Base-by-base conservation (phyloP, 345 rosid species). In the Raphanus raphanistrum region DNA sequence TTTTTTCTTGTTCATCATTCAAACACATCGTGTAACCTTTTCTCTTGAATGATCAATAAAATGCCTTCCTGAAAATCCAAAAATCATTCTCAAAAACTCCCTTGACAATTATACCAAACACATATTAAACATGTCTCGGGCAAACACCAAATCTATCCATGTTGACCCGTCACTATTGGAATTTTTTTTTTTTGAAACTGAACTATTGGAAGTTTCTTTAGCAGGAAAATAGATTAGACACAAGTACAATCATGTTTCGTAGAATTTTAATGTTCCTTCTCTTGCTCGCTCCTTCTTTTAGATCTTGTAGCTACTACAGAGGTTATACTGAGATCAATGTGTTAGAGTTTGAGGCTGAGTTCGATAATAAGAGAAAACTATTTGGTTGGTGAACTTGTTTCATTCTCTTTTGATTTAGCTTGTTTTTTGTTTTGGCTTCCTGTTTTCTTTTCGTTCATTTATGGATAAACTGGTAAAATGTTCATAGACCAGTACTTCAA, bases 271-370 rank as follows among this genome's bases (percentile, higher is more conserved):
- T n/a, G 58, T 32, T 66, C 63, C 32, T 59, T 78, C 63, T 59
- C 80, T 57, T 76, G 74, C 72, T 48, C 73, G 65, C 76, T 52
- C 71, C 75, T 78, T 72, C 72, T 13, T 87, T 87, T 28, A 38
- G 79, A 78, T 26, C 72, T 35, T 76, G 66, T 27, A 41, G 60
- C 13, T 8, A 15, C 73, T 57, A 4, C 27, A 52, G 33, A 55
- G 12, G 82, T 15, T 63, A 85, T 81, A 57, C 83, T 90, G 26
- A 94, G 88, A 87, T 76, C 38, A 69, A 90, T 81, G 48, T 75
- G 71, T 76, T 90, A 90, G 67, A 90, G 93, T 75, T 84, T 78
- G 43, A 66, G 74, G 77, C 84, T 87, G 74, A 95, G 76, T 73
- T 84, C 90, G 32, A 84, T 70, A 48, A 80, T 59, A 12, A 63